Evolutionary conservation across 2,329 filamentous ascomycete genomes (phyloP).

Genomic region (Penicillium sp.): DNA sequence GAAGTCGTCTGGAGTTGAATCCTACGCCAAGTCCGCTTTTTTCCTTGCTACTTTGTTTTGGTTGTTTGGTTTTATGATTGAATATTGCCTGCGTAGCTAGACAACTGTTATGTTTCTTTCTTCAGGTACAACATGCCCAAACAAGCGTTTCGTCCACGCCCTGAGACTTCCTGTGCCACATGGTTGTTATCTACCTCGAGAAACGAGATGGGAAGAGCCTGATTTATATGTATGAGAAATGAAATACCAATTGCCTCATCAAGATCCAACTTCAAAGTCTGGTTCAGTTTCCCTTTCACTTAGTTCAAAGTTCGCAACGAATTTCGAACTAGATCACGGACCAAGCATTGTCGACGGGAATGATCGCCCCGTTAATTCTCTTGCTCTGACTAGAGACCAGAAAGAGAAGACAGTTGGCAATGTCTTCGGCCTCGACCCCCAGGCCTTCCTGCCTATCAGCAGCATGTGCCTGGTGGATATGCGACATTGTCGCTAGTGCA

Average conservation of each 20-base stretch:
- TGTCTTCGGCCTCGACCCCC: background rate
- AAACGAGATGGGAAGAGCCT: too few relatives aligned
- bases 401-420: background rate
- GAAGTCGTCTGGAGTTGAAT: background rate
- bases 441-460: background rate
- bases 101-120: too few relatives aligned
- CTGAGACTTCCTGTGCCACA: too few relatives aligned
- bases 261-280: too few relatives aligned
- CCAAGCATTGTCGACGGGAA: constrained; percentile 1
- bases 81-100: background rate
- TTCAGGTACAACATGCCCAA: too few relatives aligned
- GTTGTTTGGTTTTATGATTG: background rate
- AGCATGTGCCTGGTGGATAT: background rate
- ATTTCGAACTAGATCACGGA: background rate
- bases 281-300: too few relatives aligned
- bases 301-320: too few relatives aligned
- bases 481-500: background rate
- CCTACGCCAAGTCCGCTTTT: background rate
- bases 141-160: too few relatives aligned
- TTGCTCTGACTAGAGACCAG: background rate
- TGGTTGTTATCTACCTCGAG: too few relatives aligned
- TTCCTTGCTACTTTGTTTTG: background rate
- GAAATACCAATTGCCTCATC: too few relatives aligned
- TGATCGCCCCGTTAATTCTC: background rate
- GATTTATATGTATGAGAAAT: too few relatives aligned